These are phyloP conservation scores for Teunomyces lycoperdinae DNA, from an alignment of 805 yeast species.

Conservation along the genomic window DNA sequence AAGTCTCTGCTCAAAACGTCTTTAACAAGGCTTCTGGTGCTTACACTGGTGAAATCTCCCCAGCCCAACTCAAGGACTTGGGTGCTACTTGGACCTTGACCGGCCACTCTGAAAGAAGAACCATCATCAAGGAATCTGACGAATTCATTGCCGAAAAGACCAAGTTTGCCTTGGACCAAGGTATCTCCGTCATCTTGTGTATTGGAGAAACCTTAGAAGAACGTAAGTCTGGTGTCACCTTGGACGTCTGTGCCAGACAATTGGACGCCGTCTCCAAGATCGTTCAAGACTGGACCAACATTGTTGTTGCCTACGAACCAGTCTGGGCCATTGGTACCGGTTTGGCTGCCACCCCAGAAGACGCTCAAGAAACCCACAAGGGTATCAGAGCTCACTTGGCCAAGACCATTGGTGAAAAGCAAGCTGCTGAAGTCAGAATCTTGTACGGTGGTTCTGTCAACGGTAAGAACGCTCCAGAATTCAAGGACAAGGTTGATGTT, in stretches of 20 bases:
- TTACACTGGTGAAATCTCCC: conserved; percentile 95
- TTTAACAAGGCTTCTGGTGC: conserved; percentile 91
- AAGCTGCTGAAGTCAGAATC: conserved; percentile 80
- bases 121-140: conserved; percentile 85
- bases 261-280: conserved; percentile 81
- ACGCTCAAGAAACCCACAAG: conserved; percentile 94
- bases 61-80: conserved; percentile 82
- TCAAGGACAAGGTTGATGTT: conserved; percentile 89
- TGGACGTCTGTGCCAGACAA: conserved; percentile 85
- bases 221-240: conserved; percentile 84
- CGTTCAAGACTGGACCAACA: conserved; percentile 82
- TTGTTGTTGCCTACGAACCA: conserved; percentile 98
- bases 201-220: conserved; percentile 97
- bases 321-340: conserved; percentile 99
- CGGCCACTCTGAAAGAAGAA: conserved; percentile 99
- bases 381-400: conserved; percentile 81
- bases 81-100: conserved; percentile 93
- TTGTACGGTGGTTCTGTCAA: conserved; percentile 98
- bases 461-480: conserved; percentile 86
- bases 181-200: conserved; percentile 90
- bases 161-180: conserved; percentile 87
- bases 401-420: conserved; percentile 70
- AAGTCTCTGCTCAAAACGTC: conserved; percentile 88
- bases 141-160: conserved; percentile 92
- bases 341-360: conserved; percentile 96